Base-by-base conservation (phyloP, 1,284 basidiomycete genomes). In the Trichosporon coremiiforme region DNA sequence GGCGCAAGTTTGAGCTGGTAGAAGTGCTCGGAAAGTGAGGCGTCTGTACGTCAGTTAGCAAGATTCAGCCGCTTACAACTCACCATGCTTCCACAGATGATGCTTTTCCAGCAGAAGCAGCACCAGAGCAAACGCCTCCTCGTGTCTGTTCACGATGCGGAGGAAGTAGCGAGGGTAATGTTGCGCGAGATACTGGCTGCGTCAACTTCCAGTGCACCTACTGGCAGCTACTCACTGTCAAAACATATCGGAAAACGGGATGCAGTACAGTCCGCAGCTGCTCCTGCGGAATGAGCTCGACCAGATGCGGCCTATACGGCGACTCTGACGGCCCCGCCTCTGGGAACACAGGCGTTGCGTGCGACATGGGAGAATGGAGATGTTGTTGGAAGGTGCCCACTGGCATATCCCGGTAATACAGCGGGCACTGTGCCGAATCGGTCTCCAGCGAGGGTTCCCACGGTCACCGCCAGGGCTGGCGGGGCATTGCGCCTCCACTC, bases 231-330 rank as follows among this genome's bases (percentile, higher is more conserved):
- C 90, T 85, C 79, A 95, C 94, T 68, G 92, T 92, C 60, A 99
- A 85, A 68, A 97, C 90, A 85, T 99, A 99, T 82, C 96, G 94
- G 76, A 98, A 85, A 12, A 96, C 95, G 7, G 97, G 97, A 76
- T 98, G 95, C 25, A 99, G 87, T 0, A 98, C 87, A 75, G 95
- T 93, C 71, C 91, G 86, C 25, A 99, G 88, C 82, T 99, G 96
- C 74, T 98, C 95, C 82, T 98, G 94, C 0, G 95, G 95, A 31
- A 97, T 87, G 4, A 99, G 89, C 84, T 99, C 97, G 78, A 98
- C 99, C 63, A 99, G 86, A 12, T 94, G 95, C 0, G 97, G 97
- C 70, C 92, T 73, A 13, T 68, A 64, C 25, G 75, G 74, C 29
- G 68, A 36, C 47, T 63, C 66, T 13, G 66, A 68, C 25, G 70